Base-by-base conservation (phyloP, 2,329 filamentous ascomycete species). In the Trichothecium sympodiale region DNA sequence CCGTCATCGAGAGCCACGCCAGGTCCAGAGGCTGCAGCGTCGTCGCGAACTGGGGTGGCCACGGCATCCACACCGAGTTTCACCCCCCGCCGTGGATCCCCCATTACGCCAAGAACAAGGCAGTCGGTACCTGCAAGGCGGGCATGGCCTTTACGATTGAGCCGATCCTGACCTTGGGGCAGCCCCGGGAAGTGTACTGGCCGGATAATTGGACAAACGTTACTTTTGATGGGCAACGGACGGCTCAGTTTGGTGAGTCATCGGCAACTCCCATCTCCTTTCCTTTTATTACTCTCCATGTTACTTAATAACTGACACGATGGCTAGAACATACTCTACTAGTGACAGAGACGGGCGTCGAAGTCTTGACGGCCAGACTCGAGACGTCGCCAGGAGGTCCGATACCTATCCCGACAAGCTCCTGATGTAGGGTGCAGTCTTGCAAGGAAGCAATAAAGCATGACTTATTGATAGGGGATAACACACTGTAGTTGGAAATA, bases 91-190 rank as follows among this genome's bases (percentile, higher is more conserved):
- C 91, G 2, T 96, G 93, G 54, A 80, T 98, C 37, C 91, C 91
- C 5, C 91, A 98, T 60, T 98, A 98, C 54, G 89, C 80, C 38
- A 96, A 94, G 71, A 98, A 95, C 64, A 96, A 96, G 74, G 86
- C 88, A 0, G 83, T 95, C 2, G 91, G 91, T 33, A 78, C 82
- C 47, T 91, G 88, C 40, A 95, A 95, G 65, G 80, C 85, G 1
- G 91, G 91, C 36, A 95, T 95, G 87, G 94, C 87, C 45, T 98
- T 98, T 52, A 96, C 91, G 1, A 98, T 98, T 42, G 91, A 98
- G 64, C 91, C 91, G 13, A 98, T 98, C 91, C 88, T 98, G 54
- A 86, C 86, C 29, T 60, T 94, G 36, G 91, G 91, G 38, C 88
- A 84, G 41, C 83, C 94, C 59, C 77, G 77, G 43, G 91, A 98